Conservation (phyloP, 1,139 yeast species). For the Zhuliangozyma blackwelliae region DNA sequence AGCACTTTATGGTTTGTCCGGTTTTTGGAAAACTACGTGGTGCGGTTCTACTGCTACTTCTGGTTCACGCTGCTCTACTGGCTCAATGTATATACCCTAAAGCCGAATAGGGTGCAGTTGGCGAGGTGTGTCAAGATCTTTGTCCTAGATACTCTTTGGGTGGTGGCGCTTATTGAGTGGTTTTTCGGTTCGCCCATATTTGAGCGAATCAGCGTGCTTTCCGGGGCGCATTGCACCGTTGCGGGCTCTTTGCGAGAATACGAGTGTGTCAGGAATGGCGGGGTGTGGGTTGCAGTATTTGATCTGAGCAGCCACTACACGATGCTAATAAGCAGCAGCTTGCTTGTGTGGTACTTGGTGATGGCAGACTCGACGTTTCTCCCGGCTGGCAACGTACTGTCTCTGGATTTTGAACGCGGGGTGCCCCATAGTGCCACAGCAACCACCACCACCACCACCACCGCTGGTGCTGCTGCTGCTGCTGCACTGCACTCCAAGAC, state of each 20-base stretch:
- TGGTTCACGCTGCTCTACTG: constrained; percentile 22
- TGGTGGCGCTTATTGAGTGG: constrained; percentile 26
- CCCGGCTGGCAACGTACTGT: constrained; percentile 5
- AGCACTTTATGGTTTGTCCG: constrained; percentile 12
- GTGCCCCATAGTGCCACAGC: constrained; percentile 1
- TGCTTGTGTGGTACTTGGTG: constrained; percentile 39
- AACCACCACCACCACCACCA: background rate
- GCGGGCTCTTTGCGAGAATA: constrained; percentile 4
- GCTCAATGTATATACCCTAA: constrained; percentile 2
- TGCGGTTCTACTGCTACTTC: constrained; percentile 24
- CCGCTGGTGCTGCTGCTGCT: background rate
- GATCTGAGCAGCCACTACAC: constrained; percentile 66
- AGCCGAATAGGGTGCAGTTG: background rate
- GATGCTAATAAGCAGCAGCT: constrained; percentile 45
- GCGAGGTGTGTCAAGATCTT: constrained; percentile 6
- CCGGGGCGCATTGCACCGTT: constrained; percentile 40
- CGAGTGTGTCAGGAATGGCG: constrained; percentile 18
- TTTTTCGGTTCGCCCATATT: constrained; percentile 44
- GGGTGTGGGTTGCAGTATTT: constrained; percentile 53
- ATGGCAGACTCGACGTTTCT: constrained; percentile 2
- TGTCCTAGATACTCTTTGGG: constrained; percentile 6
- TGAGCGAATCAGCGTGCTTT: constrained; percentile 33
- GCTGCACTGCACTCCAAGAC: background rate
- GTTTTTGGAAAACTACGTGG: constrained; percentile 17
- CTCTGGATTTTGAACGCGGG: constrained; percentile 8